Evolutionary conservation across 495 filamentous ascomycete genomes (phyloP), one percentile per base, ranked within the genome.

Genomic region (Aspergillus indologenus): DNA sequence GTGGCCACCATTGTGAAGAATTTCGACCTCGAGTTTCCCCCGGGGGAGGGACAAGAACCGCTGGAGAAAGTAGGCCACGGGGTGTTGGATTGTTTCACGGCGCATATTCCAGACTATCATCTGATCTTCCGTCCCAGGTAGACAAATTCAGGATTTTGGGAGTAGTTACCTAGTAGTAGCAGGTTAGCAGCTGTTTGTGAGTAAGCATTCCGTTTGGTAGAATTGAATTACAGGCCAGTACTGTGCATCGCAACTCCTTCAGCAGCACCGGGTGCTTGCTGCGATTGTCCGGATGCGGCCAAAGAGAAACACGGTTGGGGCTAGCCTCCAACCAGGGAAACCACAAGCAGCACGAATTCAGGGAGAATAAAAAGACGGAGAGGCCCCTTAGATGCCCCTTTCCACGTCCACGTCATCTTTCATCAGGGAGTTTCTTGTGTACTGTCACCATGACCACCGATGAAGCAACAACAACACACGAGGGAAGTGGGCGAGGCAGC

Each of bases 1-100:
- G 51, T 75, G 19, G 67, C 68, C 3, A 62, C 60, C 20, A 51
- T 75, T 8, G 68, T 66, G 5, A 59, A 65, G 31, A 53, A 62
- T 8, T 75, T 73, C 42, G 65, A 71, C 31, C 58, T 78, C 26
- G 44, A 64, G 1, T 70, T 75, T 46, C 69, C 75, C 1, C 60
- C 65, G 1, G 72, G 46, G 5, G 48, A 44, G 18, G 61, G 53
- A 17, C 24, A 31, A 6, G 29, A 58, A 44, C 50, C 61, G 5
- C 53, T 64, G 44, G 53, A 50, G 34, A 47, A 48, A 23, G 23
- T 61, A 17, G 49, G 54, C 20, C 43, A 31, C 17, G 59, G 64
- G 42, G 22, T 43, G 21, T 48, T 54, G 34, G 64, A 63, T 19
- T 57, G 59, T 50, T 62, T 58, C 56, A 65, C 60, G 24, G 54